These are phyloP conservation scores for Coelastrella sp. DNA, from an alignment of 139 green algal genomes.

Conservation along the genomic window DNA sequence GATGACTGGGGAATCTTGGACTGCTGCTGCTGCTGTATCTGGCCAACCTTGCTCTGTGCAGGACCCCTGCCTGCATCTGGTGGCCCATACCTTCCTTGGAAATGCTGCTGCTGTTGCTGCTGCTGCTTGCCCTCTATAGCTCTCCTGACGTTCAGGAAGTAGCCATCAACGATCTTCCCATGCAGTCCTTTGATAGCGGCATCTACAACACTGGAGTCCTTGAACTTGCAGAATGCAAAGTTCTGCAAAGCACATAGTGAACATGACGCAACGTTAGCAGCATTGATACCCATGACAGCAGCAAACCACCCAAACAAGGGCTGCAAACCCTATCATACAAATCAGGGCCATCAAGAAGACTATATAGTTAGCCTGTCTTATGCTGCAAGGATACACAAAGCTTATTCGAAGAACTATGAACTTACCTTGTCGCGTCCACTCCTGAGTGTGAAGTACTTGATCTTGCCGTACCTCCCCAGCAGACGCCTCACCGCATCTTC, in stretches of 20 bases:
- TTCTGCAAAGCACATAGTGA: conserved; percentile 4
- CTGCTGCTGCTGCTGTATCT: conserved; percentile 20
- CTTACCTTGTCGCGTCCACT: conserved; percentile 27
- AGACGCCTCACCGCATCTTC: conserved; percentile 36
- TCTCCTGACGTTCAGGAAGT: conserved; percentile 41
- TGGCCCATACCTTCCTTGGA: no score
- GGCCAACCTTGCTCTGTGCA: no score
- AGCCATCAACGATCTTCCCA: conserved; percentile 37
- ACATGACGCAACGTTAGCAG: neutral
- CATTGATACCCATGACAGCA: no score
- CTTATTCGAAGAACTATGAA: no score
- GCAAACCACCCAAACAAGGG: neutral
- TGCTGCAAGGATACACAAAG: no score
- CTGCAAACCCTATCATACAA: no score
- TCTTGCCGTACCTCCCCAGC: conserved; percentile 30
- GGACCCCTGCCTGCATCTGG: no score
- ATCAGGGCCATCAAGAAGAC: no score
- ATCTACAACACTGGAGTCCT: conserved; percentile 35
- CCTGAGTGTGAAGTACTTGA: conserved; percentile 40
- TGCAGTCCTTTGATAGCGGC: conserved; percentile 36
- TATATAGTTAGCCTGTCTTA: no score
- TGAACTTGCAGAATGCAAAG: conserved; percentile 44
- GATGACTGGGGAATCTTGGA: no score
- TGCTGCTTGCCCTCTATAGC: conserved; percentile 39
- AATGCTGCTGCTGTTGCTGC: conserved; percentile 1